Conservation (phyloP, 805 yeast genomes). For the Saccharomycopsis guyanensis region DNA sequence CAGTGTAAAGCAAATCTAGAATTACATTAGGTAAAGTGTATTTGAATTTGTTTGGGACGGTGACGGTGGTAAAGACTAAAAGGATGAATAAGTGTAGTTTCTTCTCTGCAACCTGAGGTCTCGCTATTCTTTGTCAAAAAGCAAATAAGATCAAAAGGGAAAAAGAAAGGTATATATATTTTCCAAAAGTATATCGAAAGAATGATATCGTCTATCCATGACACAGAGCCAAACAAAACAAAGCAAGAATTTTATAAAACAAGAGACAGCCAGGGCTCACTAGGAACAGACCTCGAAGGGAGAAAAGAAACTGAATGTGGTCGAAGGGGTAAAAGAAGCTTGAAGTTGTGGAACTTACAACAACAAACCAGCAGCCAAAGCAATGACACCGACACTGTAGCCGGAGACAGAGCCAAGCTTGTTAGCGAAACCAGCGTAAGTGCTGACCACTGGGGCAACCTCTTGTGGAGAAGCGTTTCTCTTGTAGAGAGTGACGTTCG, state of each 20-base stretch:
- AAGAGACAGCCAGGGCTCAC: neutral
- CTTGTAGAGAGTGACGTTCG: slow-evolving; percentile 9
- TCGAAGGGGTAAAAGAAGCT: no score
- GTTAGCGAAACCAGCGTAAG: slow-evolving; percentile 20
- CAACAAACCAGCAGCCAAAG: slow-evolving; percentile 19
- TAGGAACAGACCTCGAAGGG: no score
- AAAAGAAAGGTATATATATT: neutral
- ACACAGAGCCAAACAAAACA: neutral
- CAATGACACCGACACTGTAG: slow-evolving; percentile 17
- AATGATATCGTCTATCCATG: neutral
- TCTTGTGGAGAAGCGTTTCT: slow-evolving; percentile 13
- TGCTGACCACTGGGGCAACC: slow-evolving; percentile 18
- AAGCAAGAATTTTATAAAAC: neutral
- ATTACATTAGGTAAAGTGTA: no score
- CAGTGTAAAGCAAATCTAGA: no score
- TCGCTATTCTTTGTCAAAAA: no score
- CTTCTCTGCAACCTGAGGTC: no score
- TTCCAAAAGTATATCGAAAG: neutral
- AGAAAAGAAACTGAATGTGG: no score
- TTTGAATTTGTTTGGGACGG: no score
- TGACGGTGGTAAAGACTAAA: no score
- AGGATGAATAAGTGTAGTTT: no score
- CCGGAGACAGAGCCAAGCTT: slow-evolving; percentile 9
- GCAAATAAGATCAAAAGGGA: no score
- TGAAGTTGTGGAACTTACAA: no score